These are phyloP conservation scores for Pluteus cervinus DNA, from an alignment of 768 basidiomycete species.

Conservation along the genomic window DNA sequence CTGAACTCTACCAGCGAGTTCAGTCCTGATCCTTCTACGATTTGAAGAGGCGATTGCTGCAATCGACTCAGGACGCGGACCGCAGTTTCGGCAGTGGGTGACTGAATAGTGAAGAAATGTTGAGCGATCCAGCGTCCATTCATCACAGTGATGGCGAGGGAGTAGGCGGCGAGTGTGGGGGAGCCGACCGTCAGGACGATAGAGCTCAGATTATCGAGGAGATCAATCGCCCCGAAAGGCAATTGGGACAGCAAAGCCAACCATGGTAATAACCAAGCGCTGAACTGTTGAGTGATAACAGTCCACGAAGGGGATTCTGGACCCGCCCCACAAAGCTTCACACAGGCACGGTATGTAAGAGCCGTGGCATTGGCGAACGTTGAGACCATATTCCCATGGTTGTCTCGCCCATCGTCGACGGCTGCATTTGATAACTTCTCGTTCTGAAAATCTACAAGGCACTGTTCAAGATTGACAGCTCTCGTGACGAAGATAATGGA, in stretches of 20 bases:
- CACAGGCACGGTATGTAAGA: slow-evolving; percentile 22
- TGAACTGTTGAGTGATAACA: slow-evolving; percentile 26
- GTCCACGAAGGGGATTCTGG: slow-evolving; percentile 17
- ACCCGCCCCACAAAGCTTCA: slow-evolving; percentile 14
- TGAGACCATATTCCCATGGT: slow-evolving; percentile 16
- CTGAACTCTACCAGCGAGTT: slow-evolving; percentile 31
- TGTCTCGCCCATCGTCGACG: slow-evolving; percentile 22
- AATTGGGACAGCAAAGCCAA: slow-evolving; percentile 37
- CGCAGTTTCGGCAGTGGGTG: slow-evolving; percentile 20
- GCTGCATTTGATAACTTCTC: slow-evolving; percentile 10
- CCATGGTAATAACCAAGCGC: slow-evolving; percentile 36
- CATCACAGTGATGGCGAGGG: slow-evolving; percentile 23
- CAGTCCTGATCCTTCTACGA: slow-evolving; percentile 21
- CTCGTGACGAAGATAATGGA: no score
- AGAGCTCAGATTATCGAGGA: slow-evolving; percentile 27
- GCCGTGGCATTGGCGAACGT: slow-evolving; percentile 17
- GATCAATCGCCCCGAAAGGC: slow-evolving; percentile 30
- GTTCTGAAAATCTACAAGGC: slow-evolving; percentile 12
- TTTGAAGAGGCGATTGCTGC: slow-evolving; percentile 34
- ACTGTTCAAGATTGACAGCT: slow-evolving; percentile 14
- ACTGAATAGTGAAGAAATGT: slow-evolving; percentile 15
- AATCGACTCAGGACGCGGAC: slow-evolving; percentile 25
- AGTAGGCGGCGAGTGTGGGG: slow-evolving; percentile 34
- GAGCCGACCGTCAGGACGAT: slow-evolving; percentile 34
- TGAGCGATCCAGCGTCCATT: slow-evolving; percentile 28